Percentiles rank a stretch among this genome's conserved stretches.
Evolutionary conservation across 306 rosid species (phyloP).

Genomic region (Casuarina equisetifolia): DNA sequence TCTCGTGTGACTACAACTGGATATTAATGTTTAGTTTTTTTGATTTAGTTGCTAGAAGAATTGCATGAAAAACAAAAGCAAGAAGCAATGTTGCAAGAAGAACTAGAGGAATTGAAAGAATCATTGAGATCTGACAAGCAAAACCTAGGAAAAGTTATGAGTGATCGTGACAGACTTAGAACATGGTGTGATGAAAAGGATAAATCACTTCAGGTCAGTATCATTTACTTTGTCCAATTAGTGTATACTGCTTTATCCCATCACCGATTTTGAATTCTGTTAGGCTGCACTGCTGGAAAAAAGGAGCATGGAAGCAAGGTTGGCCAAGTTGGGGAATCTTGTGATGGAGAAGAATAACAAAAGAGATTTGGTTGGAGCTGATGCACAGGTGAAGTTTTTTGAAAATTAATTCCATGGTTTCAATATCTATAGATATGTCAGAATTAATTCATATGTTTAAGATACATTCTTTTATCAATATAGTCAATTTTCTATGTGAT

Average conservation of each 20-base stretch:
- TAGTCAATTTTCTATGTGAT: conserved; percentile 16
- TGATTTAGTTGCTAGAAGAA: conserved; percentile 63
- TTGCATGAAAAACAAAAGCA: conserved; percentile 59
- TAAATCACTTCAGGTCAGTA: conserved; percentile 69
- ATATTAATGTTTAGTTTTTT: conserved; percentile 27
- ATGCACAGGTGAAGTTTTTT: conserved; percentile 53
- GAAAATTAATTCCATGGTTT: conserved; percentile 16
- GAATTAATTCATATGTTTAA: conserved; percentile 21
- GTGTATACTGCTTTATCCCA: background rate
- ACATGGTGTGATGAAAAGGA: conserved; percentile 67
- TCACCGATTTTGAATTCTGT: conserved; percentile 27
- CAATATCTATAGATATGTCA: background rate
- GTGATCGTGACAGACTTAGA: conserved; percentile 53
- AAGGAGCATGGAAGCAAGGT: conserved; percentile 64
- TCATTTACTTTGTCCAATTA: conserved; percentile 18
- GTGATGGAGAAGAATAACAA: conserved; percentile 47
- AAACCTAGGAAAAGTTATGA: conserved; percentile 50
- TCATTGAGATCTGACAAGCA: conserved; percentile 59
- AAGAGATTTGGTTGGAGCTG: conserved; percentile 48
- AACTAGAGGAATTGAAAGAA: conserved; percentile 64
- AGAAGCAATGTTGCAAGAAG: conserved; percentile 60
- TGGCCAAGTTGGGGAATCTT: conserved; percentile 58
- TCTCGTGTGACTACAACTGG: conserved; percentile 12
- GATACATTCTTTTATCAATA: conserved; percentile 3
- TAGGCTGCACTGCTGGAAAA: conserved; percentile 69